Conservation (phyloP, 768 basidiomycete genomes). For the Pulveroboletus sp. region DNA sequence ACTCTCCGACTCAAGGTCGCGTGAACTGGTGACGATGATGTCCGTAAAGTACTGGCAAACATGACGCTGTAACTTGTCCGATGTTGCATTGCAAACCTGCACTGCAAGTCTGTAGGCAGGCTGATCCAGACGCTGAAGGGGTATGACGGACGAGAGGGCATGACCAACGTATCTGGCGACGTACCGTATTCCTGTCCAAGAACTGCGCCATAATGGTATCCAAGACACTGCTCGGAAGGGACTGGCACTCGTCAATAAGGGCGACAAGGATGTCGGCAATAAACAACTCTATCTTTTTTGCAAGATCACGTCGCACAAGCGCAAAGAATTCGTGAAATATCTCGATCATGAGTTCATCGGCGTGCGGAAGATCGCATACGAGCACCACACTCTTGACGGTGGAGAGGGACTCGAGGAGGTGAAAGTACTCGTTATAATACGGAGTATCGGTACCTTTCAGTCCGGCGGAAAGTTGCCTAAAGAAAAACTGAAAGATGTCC, state of each 20-base stretch:
- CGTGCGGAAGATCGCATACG: conserved; percentile 84
- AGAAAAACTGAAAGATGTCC: conserved; percentile 97
- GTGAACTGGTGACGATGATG: conserved; percentile 60
- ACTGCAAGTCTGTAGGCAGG: conserved; percentile 79
- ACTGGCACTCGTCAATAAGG: conserved; percentile 79
- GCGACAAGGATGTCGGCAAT: conserved; percentile 89
- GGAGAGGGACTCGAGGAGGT: conserved; percentile 88
- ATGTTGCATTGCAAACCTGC: conserved; percentile 76
- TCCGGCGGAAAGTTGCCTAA: conserved; percentile 72
- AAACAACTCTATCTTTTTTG: conserved; percentile 80
- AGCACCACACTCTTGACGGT: conserved; percentile 94
- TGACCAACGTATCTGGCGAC: conserved; percentile 20
- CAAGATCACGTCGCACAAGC: conserved; percentile 66
- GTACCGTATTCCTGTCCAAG: conserved; percentile 67
- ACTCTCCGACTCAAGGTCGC: conserved; percentile 49
- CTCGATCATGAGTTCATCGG: conserved; percentile 78
- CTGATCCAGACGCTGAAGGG: conserved; percentile 56
- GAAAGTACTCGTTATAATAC: conserved; percentile 91
- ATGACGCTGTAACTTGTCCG: conserved; percentile 84
- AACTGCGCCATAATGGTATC: conserved; percentile 85
- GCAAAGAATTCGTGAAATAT: conserved; percentile 82
- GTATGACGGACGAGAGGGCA: conserved; percentile 1
- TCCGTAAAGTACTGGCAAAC: conserved; percentile 93
- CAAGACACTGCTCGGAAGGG: conserved; percentile 73
- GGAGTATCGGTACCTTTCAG: conserved; percentile 74